Percentiles rank a stretch among this genome's conserved stretches.
phyloP scores from a whole-genome alignment of 2,329 filamentous ascomycete genomes.

The Hawksworthiomyces lignivorus region DNA sequence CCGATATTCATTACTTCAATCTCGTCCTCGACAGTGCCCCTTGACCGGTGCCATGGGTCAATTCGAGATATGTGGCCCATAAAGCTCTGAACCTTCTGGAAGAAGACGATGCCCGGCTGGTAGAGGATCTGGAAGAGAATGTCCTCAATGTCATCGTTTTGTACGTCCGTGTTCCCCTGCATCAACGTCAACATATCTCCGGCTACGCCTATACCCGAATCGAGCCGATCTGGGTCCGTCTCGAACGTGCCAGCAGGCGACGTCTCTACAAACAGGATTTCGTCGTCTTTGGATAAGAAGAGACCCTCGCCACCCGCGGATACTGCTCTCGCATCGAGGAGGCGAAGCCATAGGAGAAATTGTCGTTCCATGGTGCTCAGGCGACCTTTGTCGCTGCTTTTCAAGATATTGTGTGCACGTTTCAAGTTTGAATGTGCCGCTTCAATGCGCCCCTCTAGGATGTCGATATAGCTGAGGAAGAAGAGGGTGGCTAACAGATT shows the following conservation, averaged over 20 bases:
- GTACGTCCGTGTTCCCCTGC: neutral
- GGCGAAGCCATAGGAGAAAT: conserved; percentile 45
- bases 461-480: conserved; percentile 46
- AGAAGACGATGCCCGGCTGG: conserved; percentile 49
- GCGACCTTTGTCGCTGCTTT: conserved; percentile 28
- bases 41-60: conserved; percentile 47
- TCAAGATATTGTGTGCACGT: conserved; percentile 40
- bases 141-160: conserved; percentile 36
- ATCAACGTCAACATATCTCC: conserved; percentile 7
- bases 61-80: conserved; percentile 50
- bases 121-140: conserved; percentile 47
- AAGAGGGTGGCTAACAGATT: conserved; percentile 43
- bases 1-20: conserved; percentile 50
- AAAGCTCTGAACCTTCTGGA: conserved; percentile 50
- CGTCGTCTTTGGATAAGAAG: conserved; percentile 41
- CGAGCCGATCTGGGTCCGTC: conserved; percentile 17
- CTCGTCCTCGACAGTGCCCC: conserved; percentile 50
- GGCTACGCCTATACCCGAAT: neutral
- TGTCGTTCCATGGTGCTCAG: conserved; percentile 36
- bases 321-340: conserved; percentile 47
- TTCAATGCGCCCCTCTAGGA: conserved; percentile 33
- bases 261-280: conserved; percentile 35
- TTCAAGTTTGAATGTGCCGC: conserved; percentile 43
- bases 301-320: conserved; percentile 49
- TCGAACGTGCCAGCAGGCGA: conserved; percentile 33